These are phyloP conservation scores for Strobilomyces echinocephalus DNA, from an alignment of 768 basidiomycete genomes.

Conservation along the genomic window DNA sequence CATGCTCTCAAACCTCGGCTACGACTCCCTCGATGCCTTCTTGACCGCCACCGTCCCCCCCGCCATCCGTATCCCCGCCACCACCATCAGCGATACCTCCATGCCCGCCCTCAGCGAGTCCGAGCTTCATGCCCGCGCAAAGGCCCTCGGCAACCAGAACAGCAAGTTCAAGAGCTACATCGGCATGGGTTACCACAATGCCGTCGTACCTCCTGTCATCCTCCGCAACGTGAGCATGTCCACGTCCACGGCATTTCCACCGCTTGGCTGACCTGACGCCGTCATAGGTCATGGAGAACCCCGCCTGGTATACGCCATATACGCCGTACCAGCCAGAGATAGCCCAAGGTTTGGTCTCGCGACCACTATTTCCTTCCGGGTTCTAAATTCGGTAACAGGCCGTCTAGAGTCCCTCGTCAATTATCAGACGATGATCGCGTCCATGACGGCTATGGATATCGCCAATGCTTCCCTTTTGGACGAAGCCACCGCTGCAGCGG, in stretches of 20 bases:
- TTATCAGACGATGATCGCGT: constrained; percentile 94
- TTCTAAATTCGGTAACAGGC: constrained; percentile 43
- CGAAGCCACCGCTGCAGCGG: constrained; percentile 92
- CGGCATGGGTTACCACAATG: constrained; percentile 96
- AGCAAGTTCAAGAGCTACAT: constrained; percentile 88
- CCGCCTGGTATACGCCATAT: constrained; percentile 97
- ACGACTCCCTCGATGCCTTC: constrained; percentile 85
- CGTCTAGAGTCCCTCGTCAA: constrained; percentile 96
- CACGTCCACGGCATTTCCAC: constrained; percentile 1
- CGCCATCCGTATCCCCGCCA: constrained; percentile 65
- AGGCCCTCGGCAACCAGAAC: constrained; percentile 73
- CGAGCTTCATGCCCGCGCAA: constrained; percentile 72
- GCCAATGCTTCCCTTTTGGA: constrained; percentile 95
- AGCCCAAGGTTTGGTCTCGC: constrained; percentile 70
- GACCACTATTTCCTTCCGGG: neutral
- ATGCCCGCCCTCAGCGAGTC: constrained; percentile 82
- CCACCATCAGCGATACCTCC: constrained; percentile 57
- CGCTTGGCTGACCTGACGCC: constrained; percentile 3
- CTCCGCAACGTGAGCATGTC: constrained; percentile 69
- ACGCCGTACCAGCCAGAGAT: constrained; percentile 97
- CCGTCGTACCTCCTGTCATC: constrained; percentile 93
- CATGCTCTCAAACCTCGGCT: constrained; percentile 85
- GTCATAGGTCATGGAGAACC: constrained; percentile 81
- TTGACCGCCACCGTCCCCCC: constrained; percentile 76
- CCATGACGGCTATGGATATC: constrained; percentile 90